Evolutionary conservation across 108 stramenopile genomes (phyloP).

Genomic region (Stephanodiscus minutulus): DNA sequence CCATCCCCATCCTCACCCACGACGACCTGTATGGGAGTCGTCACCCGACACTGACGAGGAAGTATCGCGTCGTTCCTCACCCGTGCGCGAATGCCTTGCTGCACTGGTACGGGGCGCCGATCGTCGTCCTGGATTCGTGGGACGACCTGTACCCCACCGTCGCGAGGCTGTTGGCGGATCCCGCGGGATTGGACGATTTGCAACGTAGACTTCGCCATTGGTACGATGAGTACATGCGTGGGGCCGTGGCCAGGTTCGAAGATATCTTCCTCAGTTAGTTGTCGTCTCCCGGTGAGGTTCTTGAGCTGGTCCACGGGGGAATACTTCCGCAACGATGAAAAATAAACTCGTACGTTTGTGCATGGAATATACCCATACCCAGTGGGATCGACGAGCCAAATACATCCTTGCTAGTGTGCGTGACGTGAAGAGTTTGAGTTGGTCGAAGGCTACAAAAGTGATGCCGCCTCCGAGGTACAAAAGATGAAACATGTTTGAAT

Average conservation of each 20-base stretch:
- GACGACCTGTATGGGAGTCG: slow-evolving; percentile 8
- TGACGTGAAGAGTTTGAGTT: too few species aligned
- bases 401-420: too few species aligned
- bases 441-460: too few species aligned
- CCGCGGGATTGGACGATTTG: slow-evolving; percentile 36
- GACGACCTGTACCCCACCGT: slow-evolving; percentile 23
- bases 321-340: too few species aligned
- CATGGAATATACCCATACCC: too few species aligned
- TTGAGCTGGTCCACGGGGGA: too few species aligned
- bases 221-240: slow-evolving; percentile 38
- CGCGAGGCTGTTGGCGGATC: slow-evolving; percentile 19
- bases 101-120: slow-evolving; percentile 22
- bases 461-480: too few species aligned
- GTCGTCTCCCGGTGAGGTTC: too few species aligned
- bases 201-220: slow-evolving; percentile 29
- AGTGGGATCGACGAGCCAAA: too few species aligned
- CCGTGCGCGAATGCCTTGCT: slow-evolving; percentile 14
- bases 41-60: slow-evolving; percentile 18
- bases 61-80: slow-evolving; percentile 5
- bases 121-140: slow-evolving; percentile 44
- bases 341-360: too few species aligned
- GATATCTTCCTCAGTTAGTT: neutral
- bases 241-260: slow-evolving; percentile 3
- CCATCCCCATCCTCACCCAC: slow-evolving; percentile 21
- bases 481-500: too few species aligned